Conservation (phyloP, 805 yeast genomes). For the Grigorovia transvaalensis region DNA sequence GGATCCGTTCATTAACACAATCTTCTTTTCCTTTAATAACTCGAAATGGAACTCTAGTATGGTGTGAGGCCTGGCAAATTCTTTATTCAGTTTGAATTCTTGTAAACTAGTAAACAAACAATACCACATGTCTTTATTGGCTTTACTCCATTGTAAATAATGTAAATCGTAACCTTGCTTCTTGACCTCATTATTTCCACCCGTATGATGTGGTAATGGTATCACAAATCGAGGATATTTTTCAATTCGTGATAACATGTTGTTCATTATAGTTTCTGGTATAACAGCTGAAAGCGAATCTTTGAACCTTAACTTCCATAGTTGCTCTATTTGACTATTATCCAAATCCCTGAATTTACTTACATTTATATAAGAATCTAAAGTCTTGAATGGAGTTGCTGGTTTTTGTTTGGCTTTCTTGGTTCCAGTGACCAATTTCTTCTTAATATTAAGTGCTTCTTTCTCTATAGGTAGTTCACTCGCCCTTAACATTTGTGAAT, state of each 20-base stretch:
- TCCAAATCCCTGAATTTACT: slow-evolving; percentile 52
- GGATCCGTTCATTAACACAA: slow-evolving; percentile 78
- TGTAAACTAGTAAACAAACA: slow-evolving; percentile 85
- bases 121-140: slow-evolving; percentile 74
- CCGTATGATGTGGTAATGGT: slow-evolving; percentile 63
- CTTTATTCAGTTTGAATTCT: slow-evolving; percentile 82
- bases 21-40: slow-evolving; percentile 42
- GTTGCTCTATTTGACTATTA: slow-evolving; percentile 53
- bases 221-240: slow-evolving; percentile 75
- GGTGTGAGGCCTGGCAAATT: slow-evolving; percentile 91
- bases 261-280: slow-evolving; percentile 47
- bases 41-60: slow-evolving; percentile 83
- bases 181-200: slow-evolving; percentile 24
- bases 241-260: slow-evolving; percentile 54
- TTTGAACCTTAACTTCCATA: slow-evolving; percentile 87
- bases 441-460: too few species aligned
- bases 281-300: slow-evolving; percentile 57
- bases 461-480: too few species aligned
- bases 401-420: background rate
- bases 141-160: slow-evolving; percentile 87
- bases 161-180: slow-evolving; percentile 50
- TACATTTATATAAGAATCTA: slow-evolving; percentile 59
- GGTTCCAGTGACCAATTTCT: too few species aligned
- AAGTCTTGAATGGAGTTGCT: slow-evolving; percentile 51
- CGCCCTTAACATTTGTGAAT: too few species aligned